phyloP scores from a whole-genome alignment of 306 rosid genomes.

The Morella rubra region DNA sequence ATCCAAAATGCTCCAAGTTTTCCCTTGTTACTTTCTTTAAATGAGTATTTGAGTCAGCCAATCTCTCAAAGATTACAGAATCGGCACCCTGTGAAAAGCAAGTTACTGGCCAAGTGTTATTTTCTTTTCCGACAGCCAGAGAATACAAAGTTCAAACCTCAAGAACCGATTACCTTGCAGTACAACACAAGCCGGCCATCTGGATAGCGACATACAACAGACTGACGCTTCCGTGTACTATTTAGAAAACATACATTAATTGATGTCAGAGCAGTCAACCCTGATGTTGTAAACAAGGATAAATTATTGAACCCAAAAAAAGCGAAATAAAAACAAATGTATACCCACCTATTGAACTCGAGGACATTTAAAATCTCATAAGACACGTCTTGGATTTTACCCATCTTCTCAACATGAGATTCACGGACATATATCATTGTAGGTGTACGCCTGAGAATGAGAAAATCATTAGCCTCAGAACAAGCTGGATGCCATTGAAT shows the following conservation, averaged over 20 bases:
- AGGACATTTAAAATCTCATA: constrained; percentile 94
- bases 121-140: constrained; percentile 28
- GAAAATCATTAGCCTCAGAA: constrained; percentile 28
- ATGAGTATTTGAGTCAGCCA: constrained; percentile 52
- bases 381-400: constrained; percentile 64
- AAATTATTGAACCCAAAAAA: constrained; percentile 1
- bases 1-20: constrained; percentile 80
- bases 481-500: constrained; percentile 25
- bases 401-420: constrained; percentile 84
- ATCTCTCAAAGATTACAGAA: constrained; percentile 81
- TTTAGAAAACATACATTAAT: constrained; percentile 31
- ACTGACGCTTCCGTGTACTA: constrained; percentile 97
- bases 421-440: constrained; percentile 85
- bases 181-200: constrained; percentile 92
- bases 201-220: constrained; percentile 91
- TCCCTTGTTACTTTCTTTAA: constrained; percentile 73
- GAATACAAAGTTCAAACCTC: constrained; percentile 21
- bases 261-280: constrained; percentile 20
- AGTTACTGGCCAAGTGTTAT: constrained; percentile 35
- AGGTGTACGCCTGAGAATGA: constrained; percentile 81
- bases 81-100: constrained; percentile 87
- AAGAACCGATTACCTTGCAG: constrained; percentile 77
- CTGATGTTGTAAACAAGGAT: constrained; percentile 12
- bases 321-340: background rate
- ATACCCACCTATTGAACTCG: constrained; percentile 83